phyloP scores from a whole-genome alignment of 495 filamentous ascomycete species.

The Neurospora sp. region DNA sequence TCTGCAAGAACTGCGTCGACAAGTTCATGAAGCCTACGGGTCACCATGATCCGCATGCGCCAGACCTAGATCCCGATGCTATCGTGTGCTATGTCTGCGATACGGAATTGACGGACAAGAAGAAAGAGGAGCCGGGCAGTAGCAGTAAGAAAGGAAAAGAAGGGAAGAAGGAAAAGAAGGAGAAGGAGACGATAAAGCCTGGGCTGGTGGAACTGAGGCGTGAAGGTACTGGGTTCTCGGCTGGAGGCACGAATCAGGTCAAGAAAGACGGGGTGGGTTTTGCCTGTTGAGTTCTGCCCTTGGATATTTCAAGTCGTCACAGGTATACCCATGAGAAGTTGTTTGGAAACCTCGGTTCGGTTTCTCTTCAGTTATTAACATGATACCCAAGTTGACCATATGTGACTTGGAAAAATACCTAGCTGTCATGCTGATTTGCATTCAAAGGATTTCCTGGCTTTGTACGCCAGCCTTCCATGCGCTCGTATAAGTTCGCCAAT shows the following conservation, averaged over 20 bases:
- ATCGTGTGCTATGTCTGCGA: conserved; percentile 85
- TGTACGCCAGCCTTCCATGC: not conserved
- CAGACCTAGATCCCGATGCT: conserved; percentile 40
- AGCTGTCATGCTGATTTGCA: not conserved
- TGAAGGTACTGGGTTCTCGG: conserved; percentile 90
- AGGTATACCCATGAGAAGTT: not conserved
- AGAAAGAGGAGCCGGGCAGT: conserved; percentile 35
- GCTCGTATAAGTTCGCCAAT: not conserved
- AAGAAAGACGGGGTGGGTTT: conserved; percentile 75
- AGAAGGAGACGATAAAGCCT: conserved; percentile 52
- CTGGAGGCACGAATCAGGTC: conserved; percentile 70
- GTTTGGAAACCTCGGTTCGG: not conserved
- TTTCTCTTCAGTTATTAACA: not conserved
- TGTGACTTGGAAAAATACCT: not conserved
- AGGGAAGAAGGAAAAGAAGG: conserved; percentile 38
- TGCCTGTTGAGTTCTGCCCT: conserved; percentile 48
- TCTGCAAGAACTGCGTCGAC: conserved; percentile 78
- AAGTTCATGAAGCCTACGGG: conserved; percentile 67
- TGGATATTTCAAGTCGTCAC: not conserved
- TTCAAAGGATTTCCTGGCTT: not conserved
- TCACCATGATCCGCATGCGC: conserved; percentile 55
- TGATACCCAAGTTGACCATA: not conserved
- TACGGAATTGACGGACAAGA: conserved; percentile 52
- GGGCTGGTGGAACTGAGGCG: conserved; percentile 77
- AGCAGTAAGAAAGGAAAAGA: conserved; percentile 41